A percentile compares a stretch with the other conserved stretches of the same genome.
Evolutionary conservation across 2,329 filamentous ascomycete species (phyloP).

Genomic region (Hypomyces perniciosus): DNA sequence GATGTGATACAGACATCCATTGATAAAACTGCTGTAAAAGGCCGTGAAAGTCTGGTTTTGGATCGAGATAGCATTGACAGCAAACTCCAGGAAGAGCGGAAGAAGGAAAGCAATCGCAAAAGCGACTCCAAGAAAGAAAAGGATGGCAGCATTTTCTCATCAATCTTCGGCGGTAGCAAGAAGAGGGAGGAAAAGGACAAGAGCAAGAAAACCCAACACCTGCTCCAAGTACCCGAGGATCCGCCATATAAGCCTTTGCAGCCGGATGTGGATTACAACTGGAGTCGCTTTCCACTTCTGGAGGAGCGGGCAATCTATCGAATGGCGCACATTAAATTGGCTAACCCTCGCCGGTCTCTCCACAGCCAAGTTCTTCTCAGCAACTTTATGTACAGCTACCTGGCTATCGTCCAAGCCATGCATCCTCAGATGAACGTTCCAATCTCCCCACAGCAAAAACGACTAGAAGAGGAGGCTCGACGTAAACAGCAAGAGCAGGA

Average conservation of each 20-base stretch:
- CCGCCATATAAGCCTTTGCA: slow-evolving; percentile 64
- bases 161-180: slow-evolving; percentile 84
- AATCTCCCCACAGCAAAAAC: slow-evolving; percentile 69
- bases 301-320: slow-evolving; percentile 96
- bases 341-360: slow-evolving; percentile 87
- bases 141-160: slow-evolving; percentile 87
- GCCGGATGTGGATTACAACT: slow-evolving; percentile 91
- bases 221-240: slow-evolving; percentile 74
- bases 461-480: slow-evolving; percentile 49
- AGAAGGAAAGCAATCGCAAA: slow-evolving; percentile 72
- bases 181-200: slow-evolving; percentile 77
- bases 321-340: slow-evolving; percentile 97
- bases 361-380: slow-evolving; percentile 93
- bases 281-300: slow-evolving; percentile 89
- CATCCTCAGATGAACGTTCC: slow-evolving; percentile 91
- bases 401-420: slow-evolving; percentile 98
- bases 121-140: slow-evolving; percentile 83
- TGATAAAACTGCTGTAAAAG: slow-evolving; percentile 58
- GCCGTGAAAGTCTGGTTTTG: slow-evolving; percentile 76
- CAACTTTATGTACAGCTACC: slow-evolving; percentile 99
- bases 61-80: slow-evolving; percentile 69
- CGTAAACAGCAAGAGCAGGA: slow-evolving; percentile 46
- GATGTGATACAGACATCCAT: slow-evolving; percentile 86
- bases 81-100: slow-evolving; percentile 74
- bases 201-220: slow-evolving; percentile 65